Evolutionary conservation across 2,329 filamentous ascomycete species (phyloP).

Genomic region (Claviceps spartinae): DNA sequence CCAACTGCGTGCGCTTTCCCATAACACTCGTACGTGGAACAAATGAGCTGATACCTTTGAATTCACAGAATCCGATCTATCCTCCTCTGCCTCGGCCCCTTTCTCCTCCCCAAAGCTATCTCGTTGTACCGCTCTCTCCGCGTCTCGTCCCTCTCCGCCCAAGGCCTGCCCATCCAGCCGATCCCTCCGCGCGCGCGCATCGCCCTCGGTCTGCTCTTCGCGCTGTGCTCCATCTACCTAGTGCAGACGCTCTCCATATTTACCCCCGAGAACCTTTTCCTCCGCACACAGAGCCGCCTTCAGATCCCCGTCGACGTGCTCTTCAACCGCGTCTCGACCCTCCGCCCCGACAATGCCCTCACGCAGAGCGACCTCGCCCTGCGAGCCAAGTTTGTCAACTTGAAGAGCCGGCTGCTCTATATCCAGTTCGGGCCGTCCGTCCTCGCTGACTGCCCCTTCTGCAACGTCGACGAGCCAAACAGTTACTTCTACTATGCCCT

Average conservation of each 20-base stretch:
- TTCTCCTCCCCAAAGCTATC: conserved; percentile 54
- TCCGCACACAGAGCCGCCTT: conserved; percentile 62
- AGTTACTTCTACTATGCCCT: conserved; percentile 73
- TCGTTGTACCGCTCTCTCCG: conserved; percentile 47
- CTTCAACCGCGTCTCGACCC: conserved; percentile 56
- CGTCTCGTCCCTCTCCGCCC: conserved; percentile 30
- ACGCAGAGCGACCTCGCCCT: conserved; percentile 50
- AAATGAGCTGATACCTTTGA: neutral
- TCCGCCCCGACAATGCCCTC: conserved; percentile 36
- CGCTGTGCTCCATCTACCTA: conserved; percentile 30
- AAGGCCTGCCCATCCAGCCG: conserved; percentile 38
- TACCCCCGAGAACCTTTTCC: conserved; percentile 71
- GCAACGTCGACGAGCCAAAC: conserved; percentile 51
- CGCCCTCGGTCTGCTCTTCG: conserved; percentile 46
- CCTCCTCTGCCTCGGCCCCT: conserved; percentile 52
- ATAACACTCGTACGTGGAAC: too few relatives aligned
- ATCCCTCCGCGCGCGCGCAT: conserved; percentile 39
- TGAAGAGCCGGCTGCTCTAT: conserved; percentile 67
- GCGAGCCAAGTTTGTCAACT: conserved; percentile 51
- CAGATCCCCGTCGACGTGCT: conserved; percentile 76
- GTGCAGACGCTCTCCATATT: conserved; percentile 53
- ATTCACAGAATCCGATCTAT: conserved; percentile 34
- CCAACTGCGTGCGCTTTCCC: neutral
- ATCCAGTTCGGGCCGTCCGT: conserved; percentile 67
- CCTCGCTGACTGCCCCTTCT: conserved; percentile 69